Conservation (phyloP, 2,329 filamentous ascomycete genomes). For the Botrytis fragariae region DNA sequence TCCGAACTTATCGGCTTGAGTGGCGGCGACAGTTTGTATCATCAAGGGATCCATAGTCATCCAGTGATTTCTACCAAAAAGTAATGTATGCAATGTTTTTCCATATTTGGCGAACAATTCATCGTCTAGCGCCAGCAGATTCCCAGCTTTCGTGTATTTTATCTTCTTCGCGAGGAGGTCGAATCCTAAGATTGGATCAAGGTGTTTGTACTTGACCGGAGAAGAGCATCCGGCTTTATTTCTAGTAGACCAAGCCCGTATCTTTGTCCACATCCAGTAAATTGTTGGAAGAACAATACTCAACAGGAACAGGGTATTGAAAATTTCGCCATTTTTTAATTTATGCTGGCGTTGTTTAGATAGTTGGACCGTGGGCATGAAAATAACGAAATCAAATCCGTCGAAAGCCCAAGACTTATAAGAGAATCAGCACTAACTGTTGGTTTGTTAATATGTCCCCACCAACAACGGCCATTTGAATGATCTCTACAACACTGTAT, state of each 20-base stretch:
- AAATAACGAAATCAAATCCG: background rate
- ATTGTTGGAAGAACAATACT: background rate
- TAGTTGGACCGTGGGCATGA: background rate
- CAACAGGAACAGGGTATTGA: background rate
- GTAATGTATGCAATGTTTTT: conserved; percentile 21
- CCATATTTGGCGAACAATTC: conserved; percentile 20
- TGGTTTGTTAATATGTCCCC: too few species aligned
- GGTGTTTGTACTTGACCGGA: conserved; percentile 9
- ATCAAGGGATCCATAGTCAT: conserved; percentile 53
- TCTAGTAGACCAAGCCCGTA: background rate
- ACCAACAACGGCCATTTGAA: background rate
- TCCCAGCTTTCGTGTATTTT: background rate
- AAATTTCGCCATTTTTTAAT: background rate
- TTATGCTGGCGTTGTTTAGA: background rate
- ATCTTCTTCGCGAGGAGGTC: background rate
- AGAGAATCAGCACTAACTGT: background rate
- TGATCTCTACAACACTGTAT: background rate
- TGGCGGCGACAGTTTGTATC: conserved; percentile 53
- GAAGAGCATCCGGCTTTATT: conserved; percentile 7
- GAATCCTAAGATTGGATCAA: background rate
- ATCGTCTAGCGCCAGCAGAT: conserved; percentile 11
- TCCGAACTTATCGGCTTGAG: conserved; percentile 53
- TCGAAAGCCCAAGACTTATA: background rate
- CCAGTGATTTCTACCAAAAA: conserved; percentile 19
- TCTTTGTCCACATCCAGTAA: background rate